Evolutionary conservation across 768 basidiomycete genomes (phyloP), one percentile per base, ranked within the genome.

Genomic region (Austroboletus festivus): DNA sequence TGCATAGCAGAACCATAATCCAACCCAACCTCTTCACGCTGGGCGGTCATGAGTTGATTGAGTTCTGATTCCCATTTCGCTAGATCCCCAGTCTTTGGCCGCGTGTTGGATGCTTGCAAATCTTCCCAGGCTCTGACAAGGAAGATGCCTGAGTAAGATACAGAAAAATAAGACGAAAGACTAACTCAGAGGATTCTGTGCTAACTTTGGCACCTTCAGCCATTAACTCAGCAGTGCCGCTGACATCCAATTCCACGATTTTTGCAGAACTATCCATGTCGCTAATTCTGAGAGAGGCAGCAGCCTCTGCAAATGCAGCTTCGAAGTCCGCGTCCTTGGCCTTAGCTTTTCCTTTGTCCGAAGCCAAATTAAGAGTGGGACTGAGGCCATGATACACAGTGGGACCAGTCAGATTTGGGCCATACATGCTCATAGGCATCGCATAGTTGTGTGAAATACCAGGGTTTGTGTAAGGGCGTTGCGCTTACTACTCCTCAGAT

Each of bases 31-130:
- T 84, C 83, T 19, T 87, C 83, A 24, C 85, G 78, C 49, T 84
- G 75, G 9, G 77, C 62, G 28, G 73, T 75, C 86, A 91, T 87
- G 35, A 89, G 69, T 50, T 89, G 83, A 61, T 85, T 83, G 53
- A 91, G 86, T 63, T 91, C 82, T 6, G 86, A 78, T 65, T 92
- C 90, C 89, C 89, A 91, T 64, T 82, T 84, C 1, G 82, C 80
- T 47, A 88, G 63, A 49, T 89, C 85, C 62, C 82, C 83, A 20
- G 72, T 59, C 5, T 78, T 73, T 1, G 82, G 80, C 3, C 81
- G 78, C 20, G 77, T 50, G 21, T 79, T 78, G 1, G 81, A 83
- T 45, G 78, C 73, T 57, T 79, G 80, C 22, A 85, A 63, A 30
- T 80, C 71, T 38, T 81, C 73, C 85, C 81, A 87, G 31, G 80